phyloP scores from a whole-genome alignment of 1,139 yeast species.

The Suhomyces bokatorum region DNA sequence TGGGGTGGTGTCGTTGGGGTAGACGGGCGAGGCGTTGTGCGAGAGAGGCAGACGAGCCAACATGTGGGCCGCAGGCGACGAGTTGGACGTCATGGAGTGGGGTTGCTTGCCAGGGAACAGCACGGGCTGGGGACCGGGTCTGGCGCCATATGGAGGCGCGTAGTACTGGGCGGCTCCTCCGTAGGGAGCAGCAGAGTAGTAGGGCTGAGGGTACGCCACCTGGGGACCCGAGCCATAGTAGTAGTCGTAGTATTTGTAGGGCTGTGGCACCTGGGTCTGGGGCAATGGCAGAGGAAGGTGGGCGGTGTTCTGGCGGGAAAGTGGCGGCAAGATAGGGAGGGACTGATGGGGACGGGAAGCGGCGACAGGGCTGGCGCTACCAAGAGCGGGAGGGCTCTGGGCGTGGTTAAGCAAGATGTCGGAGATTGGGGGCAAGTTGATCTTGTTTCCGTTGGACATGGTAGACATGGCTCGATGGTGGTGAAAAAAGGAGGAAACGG shows the following conservation, averaged over 20 bases:
- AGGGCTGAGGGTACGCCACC: constrained; percentile 4
- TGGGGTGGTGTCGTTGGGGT: constrained; percentile 16
- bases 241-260: constrained; percentile 19
- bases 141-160: constrained; percentile 5
- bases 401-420: constrained; percentile 28
- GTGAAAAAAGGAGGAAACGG: not conserved
- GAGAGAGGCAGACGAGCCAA: constrained; percentile 16
- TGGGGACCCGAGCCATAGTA: constrained; percentile 11
- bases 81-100: not conserved
- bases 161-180: constrained; percentile 4
- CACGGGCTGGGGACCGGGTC: constrained; percentile 2
- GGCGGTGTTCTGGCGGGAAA: constrained; percentile 8
- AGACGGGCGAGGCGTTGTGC: constrained; percentile 17
- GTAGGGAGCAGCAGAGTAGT: constrained; percentile 2
- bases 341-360: constrained; percentile 4
- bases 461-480: not conserved
- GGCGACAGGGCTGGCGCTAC: not conserved
- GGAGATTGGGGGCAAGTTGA: constrained; percentile 40
- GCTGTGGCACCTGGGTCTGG: constrained; percentile 5
- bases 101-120: not conserved
- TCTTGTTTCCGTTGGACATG: constrained; percentile 19
- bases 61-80: constrained; percentile 1
- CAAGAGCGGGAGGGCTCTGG: constrained; percentile 1
- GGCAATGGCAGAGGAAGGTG: constrained; percentile 9
- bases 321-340: constrained; percentile 13